A percentile compares a stretch with the other conserved stretches of the same genome.
phyloP scores from a whole-genome alignment of 352 stramenopile genomes.

The Pythium vanterpoolii region DNA sequence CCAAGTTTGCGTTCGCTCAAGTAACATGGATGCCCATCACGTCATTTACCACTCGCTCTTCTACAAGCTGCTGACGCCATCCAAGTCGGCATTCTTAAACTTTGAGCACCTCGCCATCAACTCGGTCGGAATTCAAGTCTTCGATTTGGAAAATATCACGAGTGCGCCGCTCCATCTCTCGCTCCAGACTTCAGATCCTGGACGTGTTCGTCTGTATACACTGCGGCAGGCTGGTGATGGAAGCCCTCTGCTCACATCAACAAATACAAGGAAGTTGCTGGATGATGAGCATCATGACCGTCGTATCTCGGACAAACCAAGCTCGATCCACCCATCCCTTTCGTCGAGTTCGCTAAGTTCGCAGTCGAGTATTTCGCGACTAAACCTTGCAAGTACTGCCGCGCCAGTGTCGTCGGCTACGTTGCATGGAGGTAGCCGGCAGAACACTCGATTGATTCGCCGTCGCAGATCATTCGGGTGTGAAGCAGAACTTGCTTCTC shows the following conservation, averaged over 20 bases:
- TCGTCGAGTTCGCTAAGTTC: slow-evolving; percentile 25
- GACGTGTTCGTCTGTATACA: slow-evolving; percentile 71
- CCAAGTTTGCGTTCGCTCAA: slow-evolving; percentile 85
- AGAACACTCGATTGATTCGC: slow-evolving; percentile 37
- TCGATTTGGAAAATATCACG: slow-evolving; percentile 88
- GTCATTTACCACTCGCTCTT: slow-evolving; percentile 91
- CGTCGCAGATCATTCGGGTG: slow-evolving; percentile 72
- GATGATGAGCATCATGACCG: not conserved
- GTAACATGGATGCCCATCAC: slow-evolving; percentile 90
- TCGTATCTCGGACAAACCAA: slow-evolving; percentile 1
- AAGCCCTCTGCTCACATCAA: slow-evolving; percentile 3
- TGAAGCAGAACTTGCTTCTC: slow-evolving; percentile 47
- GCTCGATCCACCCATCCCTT: slow-evolving; percentile 10
- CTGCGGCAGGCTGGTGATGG: slow-evolving; percentile 32
- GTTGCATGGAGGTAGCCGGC: not conserved
- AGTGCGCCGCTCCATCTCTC: slow-evolving; percentile 76
- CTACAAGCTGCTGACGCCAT: slow-evolving; percentile 86
- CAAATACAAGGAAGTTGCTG: slow-evolving; percentile 3
- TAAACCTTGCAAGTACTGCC: not conserved
- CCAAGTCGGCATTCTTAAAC: slow-evolving; percentile 82
- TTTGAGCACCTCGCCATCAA: slow-evolving; percentile 87
- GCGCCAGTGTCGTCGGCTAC: slow-evolving; percentile 3
- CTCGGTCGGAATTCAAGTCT: slow-evolving; percentile 82
- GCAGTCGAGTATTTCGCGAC: slow-evolving; percentile 16
- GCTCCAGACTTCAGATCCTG: slow-evolving; percentile 70